A percentile compares a stretch with the other conserved stretches of the same genome.
Evolutionary conservation across 108 stramenopile species (phyloP).

Genomic region (Fragilaria crotonensis): DNA sequence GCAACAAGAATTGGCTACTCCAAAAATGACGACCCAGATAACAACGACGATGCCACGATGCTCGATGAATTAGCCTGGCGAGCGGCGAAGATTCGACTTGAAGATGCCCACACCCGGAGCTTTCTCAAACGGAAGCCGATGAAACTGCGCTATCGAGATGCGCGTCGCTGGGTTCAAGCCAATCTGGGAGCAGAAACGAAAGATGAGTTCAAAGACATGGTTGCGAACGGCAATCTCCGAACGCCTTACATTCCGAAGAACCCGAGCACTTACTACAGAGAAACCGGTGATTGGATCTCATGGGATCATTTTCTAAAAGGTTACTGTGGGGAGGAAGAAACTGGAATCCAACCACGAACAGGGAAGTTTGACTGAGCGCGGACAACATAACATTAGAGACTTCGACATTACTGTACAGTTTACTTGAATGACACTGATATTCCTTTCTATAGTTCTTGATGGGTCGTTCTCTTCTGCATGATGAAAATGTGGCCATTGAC

Average conservation of each 20-base stretch:
- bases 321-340: neutral
- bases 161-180: neutral
- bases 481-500: conserved; percentile 63
- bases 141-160: neutral
- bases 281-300: neutral
- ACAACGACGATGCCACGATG: neutral
- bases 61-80: neutral
- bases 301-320: neutral
- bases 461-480: conserved; percentile 23
- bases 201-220: conserved; percentile 55
- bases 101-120: neutral
- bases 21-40: neutral
- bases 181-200: conserved; percentile 43
- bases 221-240: conserved; percentile 53
- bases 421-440: too few species aligned
- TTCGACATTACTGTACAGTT: too few species aligned
- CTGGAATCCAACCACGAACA: neutral
- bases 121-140: neutral
- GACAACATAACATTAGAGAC: too few species aligned
- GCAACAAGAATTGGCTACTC: neutral
- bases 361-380: neutral
- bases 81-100: neutral
- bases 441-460: neutral
- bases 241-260: conserved; percentile 22
- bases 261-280: neutral